A percentile compares a stretch with the other conserved stretches of the same genome.
Conservation (phyloP, 2,329 filamentous ascomycete species). For the Cladosporium sp. region DNA sequence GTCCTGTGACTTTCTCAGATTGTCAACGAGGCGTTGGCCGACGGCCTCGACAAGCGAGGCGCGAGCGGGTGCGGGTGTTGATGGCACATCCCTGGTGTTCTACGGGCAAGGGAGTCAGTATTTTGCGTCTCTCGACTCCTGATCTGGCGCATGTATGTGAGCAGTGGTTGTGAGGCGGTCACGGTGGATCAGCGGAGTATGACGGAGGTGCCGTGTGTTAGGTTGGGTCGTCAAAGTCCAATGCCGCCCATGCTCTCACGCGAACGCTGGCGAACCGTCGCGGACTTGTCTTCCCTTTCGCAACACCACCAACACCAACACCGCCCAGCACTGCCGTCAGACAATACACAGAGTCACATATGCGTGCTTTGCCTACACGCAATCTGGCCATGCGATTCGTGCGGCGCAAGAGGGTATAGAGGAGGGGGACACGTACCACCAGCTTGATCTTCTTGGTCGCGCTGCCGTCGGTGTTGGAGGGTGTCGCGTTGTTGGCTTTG, state of each 20-base stretch:
- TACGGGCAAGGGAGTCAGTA: constrained; percentile 24
- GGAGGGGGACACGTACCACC: constrained; percentile 16
- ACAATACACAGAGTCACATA: background rate
- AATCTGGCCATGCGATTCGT: background rate
- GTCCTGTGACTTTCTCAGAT: constrained; percentile 73
- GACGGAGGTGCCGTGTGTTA: constrained; percentile 31
- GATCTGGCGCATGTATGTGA: constrained; percentile 1
- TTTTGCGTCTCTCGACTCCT: constrained; percentile 20
- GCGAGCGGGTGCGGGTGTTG: constrained; percentile 21
- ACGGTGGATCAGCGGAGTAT: constrained; percentile 24
- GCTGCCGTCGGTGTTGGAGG: constrained; percentile 49
- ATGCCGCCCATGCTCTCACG: constrained; percentile 20
- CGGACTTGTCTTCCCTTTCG: constrained; percentile 21
- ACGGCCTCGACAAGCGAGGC: constrained; percentile 50
- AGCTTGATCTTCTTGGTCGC: constrained; percentile 38
- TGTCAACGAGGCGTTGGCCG: constrained; percentile 72
- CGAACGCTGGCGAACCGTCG: constrained; percentile 21
- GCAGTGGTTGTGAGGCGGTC: constrained; percentile 22
- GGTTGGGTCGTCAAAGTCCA: constrained; percentile 25
- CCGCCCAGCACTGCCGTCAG: constrained; percentile 6
- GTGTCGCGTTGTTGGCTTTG: constrained; percentile 54
- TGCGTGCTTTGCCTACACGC: constrained; percentile 12
- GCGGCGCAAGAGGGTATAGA: background rate
- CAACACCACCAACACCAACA: constrained; percentile 3
- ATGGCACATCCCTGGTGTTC: constrained; percentile 33